A percentile compares a stretch with the other conserved stretches of the same genome.
Evolutionary conservation across 164 flowering plant genomes (phyloP).

Genomic region (Magnolia officinalis): DNA sequence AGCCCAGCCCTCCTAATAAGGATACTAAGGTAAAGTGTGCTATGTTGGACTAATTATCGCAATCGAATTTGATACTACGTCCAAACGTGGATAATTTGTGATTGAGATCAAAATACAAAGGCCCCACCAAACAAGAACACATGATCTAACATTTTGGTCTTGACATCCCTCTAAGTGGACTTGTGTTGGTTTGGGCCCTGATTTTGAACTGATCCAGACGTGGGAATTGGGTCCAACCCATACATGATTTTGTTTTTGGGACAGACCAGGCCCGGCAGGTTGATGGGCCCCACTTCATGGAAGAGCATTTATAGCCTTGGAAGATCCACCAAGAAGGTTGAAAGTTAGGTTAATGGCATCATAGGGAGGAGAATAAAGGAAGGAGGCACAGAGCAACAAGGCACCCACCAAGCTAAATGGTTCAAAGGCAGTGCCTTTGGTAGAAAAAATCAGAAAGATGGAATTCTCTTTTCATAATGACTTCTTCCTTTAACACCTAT

Average conservation of each 20-base stretch:
- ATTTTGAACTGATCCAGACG: background rate
- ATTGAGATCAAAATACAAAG: too few species aligned
- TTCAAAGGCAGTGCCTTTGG: conserved; percentile 5
- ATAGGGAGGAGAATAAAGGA: conserved; percentile 29
- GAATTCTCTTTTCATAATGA: conserved; percentile 36
- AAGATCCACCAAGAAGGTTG: conserved; percentile 22
- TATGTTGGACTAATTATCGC: too few species aligned
- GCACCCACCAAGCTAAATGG: conserved; percentile 32
- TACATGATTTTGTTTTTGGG: too few species aligned
- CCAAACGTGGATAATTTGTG: too few species aligned
- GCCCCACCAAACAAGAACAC: too few species aligned
- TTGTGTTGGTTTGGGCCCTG: background rate
- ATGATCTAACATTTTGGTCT: background rate
- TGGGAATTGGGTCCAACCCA: background rate
- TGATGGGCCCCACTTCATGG: too few species aligned
- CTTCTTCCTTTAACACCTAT: conserved; percentile 26
- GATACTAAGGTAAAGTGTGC: too few species aligned
- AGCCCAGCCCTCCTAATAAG: too few species aligned
- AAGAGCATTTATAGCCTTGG: background rate
- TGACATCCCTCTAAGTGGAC: background rate
- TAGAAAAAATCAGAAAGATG: conserved; percentile 12
- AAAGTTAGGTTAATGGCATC: conserved; percentile 4
- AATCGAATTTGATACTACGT: too few species aligned
- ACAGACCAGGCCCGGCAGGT: too few species aligned
- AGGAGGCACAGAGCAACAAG: conserved; percentile 25